These are phyloP conservation scores for Aspergillus latus DNA, from an alignment of 2,329 filamentous ascomycete genomes.

Conservation along the genomic window DNA sequence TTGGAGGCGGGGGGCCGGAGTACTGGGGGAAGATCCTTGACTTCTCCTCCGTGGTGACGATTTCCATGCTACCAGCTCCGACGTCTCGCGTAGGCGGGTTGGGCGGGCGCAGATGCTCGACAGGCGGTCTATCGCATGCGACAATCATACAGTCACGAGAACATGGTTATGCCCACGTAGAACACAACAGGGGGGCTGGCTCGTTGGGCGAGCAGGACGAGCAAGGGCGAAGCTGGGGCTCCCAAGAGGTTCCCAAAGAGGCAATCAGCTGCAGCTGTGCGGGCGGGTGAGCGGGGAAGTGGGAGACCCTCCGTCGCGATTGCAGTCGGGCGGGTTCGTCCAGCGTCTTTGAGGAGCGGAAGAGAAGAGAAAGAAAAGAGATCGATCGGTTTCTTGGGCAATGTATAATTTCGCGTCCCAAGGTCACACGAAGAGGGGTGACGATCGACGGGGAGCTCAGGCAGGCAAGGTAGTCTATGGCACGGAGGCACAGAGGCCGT, in stretches of 20 bases:
- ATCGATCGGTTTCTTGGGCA: background rate
- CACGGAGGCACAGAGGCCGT: slow-evolving; percentile 1
- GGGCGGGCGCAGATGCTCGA: slow-evolving; percentile 23
- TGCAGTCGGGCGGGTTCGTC: background rate
- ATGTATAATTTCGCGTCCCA: slow-evolving; percentile 2
- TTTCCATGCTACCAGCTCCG: slow-evolving; percentile 28
- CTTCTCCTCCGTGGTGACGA: slow-evolving; percentile 29
- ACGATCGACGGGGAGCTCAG: slow-evolving; percentile 6
- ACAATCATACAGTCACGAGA: slow-evolving; percentile 26
- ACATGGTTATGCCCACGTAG: slow-evolving; percentile 22
- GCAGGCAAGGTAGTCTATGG: slow-evolving; percentile 1
- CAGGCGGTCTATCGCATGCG: slow-evolving; percentile 18
- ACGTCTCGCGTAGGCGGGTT: slow-evolving; percentile 18
- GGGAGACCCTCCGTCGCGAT: background rate
- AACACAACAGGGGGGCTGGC: background rate
- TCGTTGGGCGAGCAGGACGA: slow-evolving; percentile 8
- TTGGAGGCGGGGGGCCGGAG: slow-evolving; percentile 23
- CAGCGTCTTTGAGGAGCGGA: background rate
- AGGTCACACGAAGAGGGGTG: slow-evolving; percentile 15
- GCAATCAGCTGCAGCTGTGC: slow-evolving; percentile 12
- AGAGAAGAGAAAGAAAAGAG: background rate
- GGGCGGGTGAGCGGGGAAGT: background rate
- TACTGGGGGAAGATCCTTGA: slow-evolving; percentile 25
- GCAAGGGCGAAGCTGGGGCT: slow-evolving; percentile 5
- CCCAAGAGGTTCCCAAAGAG: slow-evolving; percentile 8